These are phyloP conservation scores for Sclerotinia sclerotiorum DNA, from an alignment of 2,329 filamentous ascomycete species.

Conservation along the genomic window DNA sequence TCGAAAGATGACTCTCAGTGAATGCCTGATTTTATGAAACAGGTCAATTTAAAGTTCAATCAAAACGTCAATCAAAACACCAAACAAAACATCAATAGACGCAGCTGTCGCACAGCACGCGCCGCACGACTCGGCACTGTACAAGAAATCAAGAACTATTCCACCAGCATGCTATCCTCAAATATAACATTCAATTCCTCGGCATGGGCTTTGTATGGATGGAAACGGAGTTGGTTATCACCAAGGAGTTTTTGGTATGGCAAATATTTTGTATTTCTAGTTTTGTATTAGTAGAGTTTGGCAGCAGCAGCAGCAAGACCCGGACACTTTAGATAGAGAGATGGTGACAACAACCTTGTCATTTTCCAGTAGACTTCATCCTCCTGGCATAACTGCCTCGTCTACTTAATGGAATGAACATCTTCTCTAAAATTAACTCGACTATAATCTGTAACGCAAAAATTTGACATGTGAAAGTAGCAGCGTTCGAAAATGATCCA, in stretches of 20 bases:
- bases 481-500: background rate
- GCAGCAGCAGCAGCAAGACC: conserved; percentile 16
- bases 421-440: background rate
- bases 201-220: conserved; percentile 1
- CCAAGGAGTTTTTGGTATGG: background rate
- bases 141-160: background rate
- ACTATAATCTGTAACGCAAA: background rate
- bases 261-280: background rate
- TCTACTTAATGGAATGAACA: conserved; percentile 11
- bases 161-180: background rate
- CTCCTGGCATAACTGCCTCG: background rate
- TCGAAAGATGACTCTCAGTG: background rate
- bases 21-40: background rate
- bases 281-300: background rate
- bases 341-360: background rate
- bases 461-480: background rate
- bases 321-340: conserved; percentile 4
- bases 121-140: background rate
- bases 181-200: background rate
- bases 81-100: background rate
- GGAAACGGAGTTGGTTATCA: background rate
- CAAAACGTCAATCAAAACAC: background rate
- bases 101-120: background rate
- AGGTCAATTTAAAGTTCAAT: background rate
- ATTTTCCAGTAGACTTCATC: conserved; percentile 1